Evolutionary conservation across 139 green algal species (phyloP).

Genomic region (Chlamydomonas sp.): DNA sequence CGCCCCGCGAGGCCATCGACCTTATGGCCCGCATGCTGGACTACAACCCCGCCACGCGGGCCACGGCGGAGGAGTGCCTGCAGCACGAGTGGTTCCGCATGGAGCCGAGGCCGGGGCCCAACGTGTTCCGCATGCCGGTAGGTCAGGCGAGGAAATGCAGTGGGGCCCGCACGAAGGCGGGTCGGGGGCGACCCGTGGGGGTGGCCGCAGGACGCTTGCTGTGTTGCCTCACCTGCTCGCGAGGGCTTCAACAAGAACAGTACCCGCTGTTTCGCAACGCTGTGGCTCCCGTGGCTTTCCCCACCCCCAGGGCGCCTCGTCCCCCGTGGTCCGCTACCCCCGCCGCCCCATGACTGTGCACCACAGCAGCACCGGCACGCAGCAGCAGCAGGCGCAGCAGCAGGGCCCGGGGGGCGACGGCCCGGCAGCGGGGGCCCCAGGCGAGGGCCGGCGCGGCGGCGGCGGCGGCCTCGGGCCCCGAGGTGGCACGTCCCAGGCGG

Average conservation of each 20-base stretch:
- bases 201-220: background rate
- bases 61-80: constrained; percentile 68
- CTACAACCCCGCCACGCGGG: constrained; percentile 66
- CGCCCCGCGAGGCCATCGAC: constrained; percentile 49
- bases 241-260: background rate
- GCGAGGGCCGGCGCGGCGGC: background rate
- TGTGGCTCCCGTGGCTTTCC: background rate
- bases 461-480: background rate
- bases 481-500: background rate
- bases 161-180: background rate
- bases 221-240: background rate
- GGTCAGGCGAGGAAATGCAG: background rate
- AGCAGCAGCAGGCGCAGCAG: background rate
- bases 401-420: background rate
- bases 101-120: constrained; percentile 50
- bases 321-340: constrained; percentile 29
- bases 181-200: background rate
- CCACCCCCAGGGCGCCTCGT: background rate
- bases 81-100: constrained; percentile 67
- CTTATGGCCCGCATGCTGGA: constrained; percentile 65
- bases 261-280: background rate
- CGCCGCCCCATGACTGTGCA: constrained; percentile 30
- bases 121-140: constrained; percentile 46
- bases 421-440: background rate
- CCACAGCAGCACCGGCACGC: background rate